Base-by-base conservation (phyloP, 306 rosid species). In the Arachis stenosperma region DNA sequence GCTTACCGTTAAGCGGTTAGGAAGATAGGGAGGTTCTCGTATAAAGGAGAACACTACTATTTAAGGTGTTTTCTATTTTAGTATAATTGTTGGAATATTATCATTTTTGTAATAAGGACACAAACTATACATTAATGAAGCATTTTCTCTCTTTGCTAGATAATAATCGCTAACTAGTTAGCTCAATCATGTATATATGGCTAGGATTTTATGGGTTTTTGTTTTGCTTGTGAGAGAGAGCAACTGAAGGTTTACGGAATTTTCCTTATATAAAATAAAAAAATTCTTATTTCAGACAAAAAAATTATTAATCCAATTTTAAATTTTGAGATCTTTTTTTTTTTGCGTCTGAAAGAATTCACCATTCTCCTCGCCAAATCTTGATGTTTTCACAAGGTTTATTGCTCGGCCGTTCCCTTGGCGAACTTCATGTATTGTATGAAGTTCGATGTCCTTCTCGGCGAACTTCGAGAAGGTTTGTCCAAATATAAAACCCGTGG, bases 1-100 rank as follows among this genome's bases (percentile, higher is more conserved):
- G 73, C 69, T 61, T 66, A 83, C 82, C 59, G 83, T 73, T 56
- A 67, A 55, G 79, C 86, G 79, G 75, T 70, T 81, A 40, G 78
- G 79, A 62, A 36, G 33, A 4, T 5, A 55, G 52, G 51, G 15
- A 58, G 62, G 61, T 58, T 71, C 39, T 54, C 73, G 53, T 61
- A 7, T 64, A 53, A 71, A 77, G 65, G 36, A 22, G 67, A 65
- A 61, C 15, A 61, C 6, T 30, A n/a, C 65, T 40, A 57, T 70
- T 76, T 67, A 17, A 63, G 86, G 75, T 64, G 60, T 12, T 75
- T 40, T 69, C 67, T 54, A 42, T 33, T 60, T 65, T 54, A 41
- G 73, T 41, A 33, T 33, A 72, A 39, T 68, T 64, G 69, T 81
- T 64, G 29, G 78, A 56, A 67, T 68, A 74, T 65, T 50, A 36